phyloP scores from a whole-genome alignment of 345 rosid species.

The Combretum micranthum region DNA sequence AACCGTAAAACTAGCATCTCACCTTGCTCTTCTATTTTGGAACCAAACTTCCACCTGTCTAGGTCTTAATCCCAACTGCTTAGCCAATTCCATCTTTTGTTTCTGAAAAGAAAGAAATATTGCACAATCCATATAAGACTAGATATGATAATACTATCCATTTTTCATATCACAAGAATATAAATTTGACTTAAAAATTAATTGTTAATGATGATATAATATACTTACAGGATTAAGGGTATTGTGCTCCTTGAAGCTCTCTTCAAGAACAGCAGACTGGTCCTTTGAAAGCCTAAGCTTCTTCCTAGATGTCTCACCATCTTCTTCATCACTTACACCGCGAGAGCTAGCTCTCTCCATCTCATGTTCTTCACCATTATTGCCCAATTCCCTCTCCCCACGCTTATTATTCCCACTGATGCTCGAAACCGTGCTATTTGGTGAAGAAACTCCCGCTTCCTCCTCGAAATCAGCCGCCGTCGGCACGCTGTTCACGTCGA shows the following conservation, averaged over 20 bases:
- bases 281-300: constrained; percentile 90
- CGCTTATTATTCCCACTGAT: constrained; percentile 72
- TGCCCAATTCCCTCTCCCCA: constrained; percentile 77
- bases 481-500: too few relatives aligned
- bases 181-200: too few relatives aligned
- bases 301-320: constrained; percentile 84
- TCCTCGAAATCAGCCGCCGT: too few relatives aligned
- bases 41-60: constrained; percentile 99
- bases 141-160: neutral
- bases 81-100: constrained; percentile 82
- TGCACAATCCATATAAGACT: neutral
- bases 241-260: constrained; percentile 84
- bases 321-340: constrained; percentile 87
- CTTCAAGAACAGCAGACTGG: constrained; percentile 92
- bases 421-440: constrained; percentile 31
- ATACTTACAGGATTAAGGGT: constrained; percentile 87
- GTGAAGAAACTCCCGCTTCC: too few relatives aligned
- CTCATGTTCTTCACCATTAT: constrained; percentile 56
- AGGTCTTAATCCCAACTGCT: constrained; percentile 74
- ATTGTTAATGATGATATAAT: neutral
- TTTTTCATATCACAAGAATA: too few relatives aligned
- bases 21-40: constrained; percentile 99
- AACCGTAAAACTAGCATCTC: too few relatives aligned
- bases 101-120: constrained; percentile 54
- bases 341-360: constrained; percentile 62